Base-by-base conservation (phyloP, 352 stramenopile genomes). In the Blastocystis sp. region DNA sequence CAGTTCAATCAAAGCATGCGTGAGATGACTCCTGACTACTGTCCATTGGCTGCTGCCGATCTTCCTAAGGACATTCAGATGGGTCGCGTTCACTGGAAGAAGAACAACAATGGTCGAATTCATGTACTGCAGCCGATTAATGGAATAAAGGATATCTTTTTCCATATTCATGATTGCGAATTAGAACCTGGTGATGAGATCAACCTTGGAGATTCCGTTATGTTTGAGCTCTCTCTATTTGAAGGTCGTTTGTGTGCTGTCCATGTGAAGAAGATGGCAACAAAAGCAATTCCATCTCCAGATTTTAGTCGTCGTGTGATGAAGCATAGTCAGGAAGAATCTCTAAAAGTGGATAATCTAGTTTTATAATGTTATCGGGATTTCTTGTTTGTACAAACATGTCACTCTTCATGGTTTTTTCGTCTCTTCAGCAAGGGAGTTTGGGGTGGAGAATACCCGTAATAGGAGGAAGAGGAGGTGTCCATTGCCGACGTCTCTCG, bases 191-290 rank as follows among this genome's bases (percentile, higher is more conserved):
- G 66, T 39, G 78, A 89, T 18, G 24, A 26, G 53, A 76, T 89
- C 50, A 30, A 89, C 47, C 37, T 89, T 47, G 78, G 78, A 18
- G 78, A 89, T n/a, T 65, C 54, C 8, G 78, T 89, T 20, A 76
- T 79, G 66, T 89, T 79, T 43, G 63, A 89, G 45, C 78, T 89
- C 16, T 78, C 78, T 1, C 63, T 89, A 2, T 89, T 54, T n/a
- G 63, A 89, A 34, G 47, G 47, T 34, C 16, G 66, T 41, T 34
- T 89, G 34, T 89, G 78, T 78, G 78, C 78, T 2, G 66, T 89
- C 20, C 53, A 89, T 39, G 78, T 89, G 18, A 89, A 89, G 78
- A 89, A 85, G 56, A 85, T 85, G 73, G 56, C 73, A 2, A 68
- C 73, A 24, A 85, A 85, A 39, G 73, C 53, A 43, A 85, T 85